These are phyloP conservation scores for Cajanus cajan DNA, from an alignment of 306 rosid species.

Conservation along the genomic window DNA sequence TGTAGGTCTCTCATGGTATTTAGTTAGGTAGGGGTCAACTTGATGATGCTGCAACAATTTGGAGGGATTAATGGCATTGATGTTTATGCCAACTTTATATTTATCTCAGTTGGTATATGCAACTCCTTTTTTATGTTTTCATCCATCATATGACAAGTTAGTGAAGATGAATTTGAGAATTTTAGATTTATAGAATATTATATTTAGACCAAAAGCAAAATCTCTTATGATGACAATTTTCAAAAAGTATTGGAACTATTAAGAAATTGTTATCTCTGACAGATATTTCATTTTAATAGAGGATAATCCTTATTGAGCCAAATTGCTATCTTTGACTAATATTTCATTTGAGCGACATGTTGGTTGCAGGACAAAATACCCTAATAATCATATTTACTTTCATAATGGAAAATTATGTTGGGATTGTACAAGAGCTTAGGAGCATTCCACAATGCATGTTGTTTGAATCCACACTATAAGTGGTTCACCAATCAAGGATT, in stretches of 20 bases:
- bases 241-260: conserved; percentile 75
- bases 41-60: conserved; percentile 85
- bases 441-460: too few species aligned
- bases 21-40: conserved; percentile 77
- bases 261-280: too few species aligned
- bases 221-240: conserved; percentile 51
- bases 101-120: conserved; percentile 70
- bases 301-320: too few species aligned
- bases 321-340: too few species aligned
- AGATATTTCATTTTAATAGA: too few species aligned
- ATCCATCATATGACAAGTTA: neutral
- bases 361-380: too few species aligned
- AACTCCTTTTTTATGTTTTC: conserved; percentile 7
- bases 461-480: too few species aligned
- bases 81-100: conserved; percentile 75
- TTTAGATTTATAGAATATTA: conserved; percentile 23
- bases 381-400: too few species aligned
- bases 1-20: conserved; percentile 14
- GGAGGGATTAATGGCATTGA: conserved; percentile 81
- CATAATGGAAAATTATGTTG: too few species aligned
- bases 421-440: too few species aligned
- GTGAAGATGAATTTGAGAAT: neutral
- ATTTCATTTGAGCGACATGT: too few species aligned
- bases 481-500: too few species aligned
- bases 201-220: conserved; percentile 10